These are phyloP conservation scores for Cymbidium sinense DNA, from an alignment of 106 monocot genomes.

Conservation along the genomic window DNA sequence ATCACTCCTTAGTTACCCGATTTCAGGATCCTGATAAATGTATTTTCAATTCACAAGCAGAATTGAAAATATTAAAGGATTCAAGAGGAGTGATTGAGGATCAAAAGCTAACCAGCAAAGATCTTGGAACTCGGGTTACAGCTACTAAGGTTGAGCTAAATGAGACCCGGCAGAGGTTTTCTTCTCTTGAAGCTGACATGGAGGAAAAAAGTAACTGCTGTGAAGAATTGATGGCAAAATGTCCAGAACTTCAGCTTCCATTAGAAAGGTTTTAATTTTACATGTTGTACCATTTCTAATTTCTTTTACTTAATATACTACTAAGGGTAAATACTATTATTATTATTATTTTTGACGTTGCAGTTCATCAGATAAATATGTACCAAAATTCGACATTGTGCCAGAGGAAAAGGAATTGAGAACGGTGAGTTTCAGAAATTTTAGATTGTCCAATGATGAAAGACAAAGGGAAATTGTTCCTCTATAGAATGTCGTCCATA, in stretches of 20 bases:
- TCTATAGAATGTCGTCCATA: not conserved
- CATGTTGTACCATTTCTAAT: not conserved
- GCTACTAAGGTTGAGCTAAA: conserved; percentile 26
- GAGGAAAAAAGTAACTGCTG: conserved; percentile 22
- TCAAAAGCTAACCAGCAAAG: conserved; percentile 22
- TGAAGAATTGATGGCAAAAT: conserved; percentile 34
- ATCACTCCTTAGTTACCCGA: conserved; percentile 19
- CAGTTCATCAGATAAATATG: conserved; percentile 30
- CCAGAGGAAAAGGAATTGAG: conserved; percentile 45
- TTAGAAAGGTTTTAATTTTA: conserved; percentile 37
- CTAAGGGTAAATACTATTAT: not conserved
- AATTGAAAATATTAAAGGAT: conserved; percentile 25
- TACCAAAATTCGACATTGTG: conserved; percentile 11
- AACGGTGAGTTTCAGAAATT: conserved; percentile 35
- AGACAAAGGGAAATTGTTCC: not conserved
- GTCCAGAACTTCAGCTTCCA: conserved; percentile 35
- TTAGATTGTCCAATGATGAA: not conserved
- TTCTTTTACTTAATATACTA: not conserved
- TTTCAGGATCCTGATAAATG: conserved; percentile 27
- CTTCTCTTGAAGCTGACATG: conserved; percentile 31
- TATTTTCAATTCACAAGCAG: conserved; percentile 22
- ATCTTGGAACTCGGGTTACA: conserved; percentile 17
- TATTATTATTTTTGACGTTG: not conserved
- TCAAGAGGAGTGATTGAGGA: conserved; percentile 16
- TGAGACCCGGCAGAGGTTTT: conserved; percentile 22